Conservation (phyloP, 2,329 filamentous ascomycete species). For the Epichloe elymi region DNA sequence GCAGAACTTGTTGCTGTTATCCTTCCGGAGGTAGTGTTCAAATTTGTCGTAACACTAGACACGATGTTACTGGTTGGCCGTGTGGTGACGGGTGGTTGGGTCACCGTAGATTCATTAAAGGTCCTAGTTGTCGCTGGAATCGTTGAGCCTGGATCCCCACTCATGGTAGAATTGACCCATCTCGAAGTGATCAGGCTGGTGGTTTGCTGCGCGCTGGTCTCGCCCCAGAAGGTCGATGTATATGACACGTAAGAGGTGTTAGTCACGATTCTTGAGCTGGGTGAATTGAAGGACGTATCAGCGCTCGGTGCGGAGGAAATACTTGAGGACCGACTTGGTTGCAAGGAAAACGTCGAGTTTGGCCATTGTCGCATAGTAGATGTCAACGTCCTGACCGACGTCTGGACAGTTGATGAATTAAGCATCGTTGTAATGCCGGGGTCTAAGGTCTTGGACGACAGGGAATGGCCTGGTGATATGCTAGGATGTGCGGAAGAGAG, state of each 20-base stretch:
- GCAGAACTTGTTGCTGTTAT: neutral
- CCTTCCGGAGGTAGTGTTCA: neutral
- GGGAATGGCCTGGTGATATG: neutral
- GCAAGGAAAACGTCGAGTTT: neutral
- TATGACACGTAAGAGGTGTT: neutral
- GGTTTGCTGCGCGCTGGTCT: neutral
- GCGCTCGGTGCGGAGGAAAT: neutral
- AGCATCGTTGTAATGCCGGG: neutral
- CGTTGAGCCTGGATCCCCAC: neutral
- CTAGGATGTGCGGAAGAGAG: neutral
- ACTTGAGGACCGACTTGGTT: neutral
- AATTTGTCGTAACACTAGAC: neutral
- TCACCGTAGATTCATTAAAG: neutral
- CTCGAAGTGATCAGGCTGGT: neutral
- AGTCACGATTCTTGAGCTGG: neutral
- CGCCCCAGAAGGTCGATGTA: neutral
- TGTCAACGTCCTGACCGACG: neutral
- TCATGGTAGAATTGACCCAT: constrained; percentile 1
- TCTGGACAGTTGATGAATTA: neutral
- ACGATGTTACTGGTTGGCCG: neutral
- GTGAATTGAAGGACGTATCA: neutral
- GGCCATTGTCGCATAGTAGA: neutral
- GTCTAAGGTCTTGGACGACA: neutral
- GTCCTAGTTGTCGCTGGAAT: neutral
- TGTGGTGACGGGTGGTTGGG: neutral